Base-by-base conservation (phyloP, 176 grass and related monocot species). In the Carex kokanica region DNA sequence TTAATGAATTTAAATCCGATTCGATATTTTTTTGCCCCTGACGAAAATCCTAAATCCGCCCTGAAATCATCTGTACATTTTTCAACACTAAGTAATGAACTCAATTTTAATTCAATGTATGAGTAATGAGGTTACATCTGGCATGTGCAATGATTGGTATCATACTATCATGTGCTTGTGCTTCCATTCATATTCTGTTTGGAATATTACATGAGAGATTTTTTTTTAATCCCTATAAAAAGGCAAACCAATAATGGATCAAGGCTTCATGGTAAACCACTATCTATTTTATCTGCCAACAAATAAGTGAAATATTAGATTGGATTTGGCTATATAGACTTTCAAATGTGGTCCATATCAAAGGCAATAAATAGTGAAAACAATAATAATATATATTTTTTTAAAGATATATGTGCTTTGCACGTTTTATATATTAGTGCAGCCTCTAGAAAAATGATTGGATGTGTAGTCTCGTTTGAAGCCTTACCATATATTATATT, bases 141-240 rank as follows among this genome's bases (percentile, higher is more conserved):
- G 73, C 72, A 55, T 77, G 49, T 77, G 72, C 72, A 77, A 77
- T 77, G 72, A 77, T 77, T 77, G 49, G 18, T 49, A 23, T 77
- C 73, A 77, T 77, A 49, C 16, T 49, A 23, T 77, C 73, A 77
- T 77, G 73, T 27, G 9, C 25, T 14, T 12, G 21, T 49, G 69
- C 11, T 73, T 73, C 20, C 21, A 53, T 75, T 52, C 71, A 75
- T 75, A 23, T 75, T 75, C 71, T 75, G 45, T 53, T 55, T 56
- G 7, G 47, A 56, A 56, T 34, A 55, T 78, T 78, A 78, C 73
- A 10, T 10, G 1, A 12, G 51, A 56, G 9, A 13, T 29, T 78
- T 78, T 18, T 18, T 38, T 55, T 78, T 32, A 78, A 56, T 51
- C 23, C 14, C 7, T 56, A 17, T 78, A 11, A 78, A 17, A 78